Conservation (phyloP, 2,329 filamentous ascomycete species). For the Hypoxylon sp. region DNA sequence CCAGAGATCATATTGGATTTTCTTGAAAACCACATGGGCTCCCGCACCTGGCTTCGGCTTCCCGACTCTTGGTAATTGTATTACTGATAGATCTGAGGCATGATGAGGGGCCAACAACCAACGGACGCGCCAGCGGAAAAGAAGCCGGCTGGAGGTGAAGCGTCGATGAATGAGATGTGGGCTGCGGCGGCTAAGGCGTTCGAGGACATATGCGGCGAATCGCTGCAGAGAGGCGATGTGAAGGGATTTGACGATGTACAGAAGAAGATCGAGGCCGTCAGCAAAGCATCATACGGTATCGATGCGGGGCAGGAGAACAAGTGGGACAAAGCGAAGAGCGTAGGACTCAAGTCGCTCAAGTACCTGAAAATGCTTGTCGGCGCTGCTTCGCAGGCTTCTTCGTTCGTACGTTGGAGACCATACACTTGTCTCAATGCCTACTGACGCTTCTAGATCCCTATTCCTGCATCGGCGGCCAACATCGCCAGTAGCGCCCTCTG, state of each 20-base stretch:
- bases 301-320: slow-evolving; percentile 26
- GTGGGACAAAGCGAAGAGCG: slow-evolving; percentile 46
- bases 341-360: slow-evolving; percentile 46
- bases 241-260: slow-evolving; percentile 45
- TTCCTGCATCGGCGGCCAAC: slow-evolving; percentile 39
- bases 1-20: background rate
- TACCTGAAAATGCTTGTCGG: slow-evolving; percentile 46
- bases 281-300: slow-evolving; percentile 23
- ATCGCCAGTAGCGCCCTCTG: slow-evolving; percentile 41
- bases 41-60: background rate
- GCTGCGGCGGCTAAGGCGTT: slow-evolving; percentile 35
- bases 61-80: background rate
- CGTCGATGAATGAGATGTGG: slow-evolving; percentile 32
- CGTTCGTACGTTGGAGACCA: slow-evolving; percentile 38
- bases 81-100: background rate
- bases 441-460: slow-evolving; percentile 39
- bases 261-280: slow-evolving; percentile 39
- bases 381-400: slow-evolving; percentile 43
- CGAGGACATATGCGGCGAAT: slow-evolving; percentile 44
- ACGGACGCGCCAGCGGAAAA: background rate
- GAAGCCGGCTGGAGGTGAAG: background rate
- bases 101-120: slow-evolving; percentile 7
- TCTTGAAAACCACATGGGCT: background rate
- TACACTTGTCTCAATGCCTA: background rate
- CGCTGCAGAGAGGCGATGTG: slow-evolving; percentile 43